A percentile compares a stretch with the other conserved stretches of the same genome.
Conservation (phyloP, 768 basidiomycete genomes). For the Terana coerulea region DNA sequence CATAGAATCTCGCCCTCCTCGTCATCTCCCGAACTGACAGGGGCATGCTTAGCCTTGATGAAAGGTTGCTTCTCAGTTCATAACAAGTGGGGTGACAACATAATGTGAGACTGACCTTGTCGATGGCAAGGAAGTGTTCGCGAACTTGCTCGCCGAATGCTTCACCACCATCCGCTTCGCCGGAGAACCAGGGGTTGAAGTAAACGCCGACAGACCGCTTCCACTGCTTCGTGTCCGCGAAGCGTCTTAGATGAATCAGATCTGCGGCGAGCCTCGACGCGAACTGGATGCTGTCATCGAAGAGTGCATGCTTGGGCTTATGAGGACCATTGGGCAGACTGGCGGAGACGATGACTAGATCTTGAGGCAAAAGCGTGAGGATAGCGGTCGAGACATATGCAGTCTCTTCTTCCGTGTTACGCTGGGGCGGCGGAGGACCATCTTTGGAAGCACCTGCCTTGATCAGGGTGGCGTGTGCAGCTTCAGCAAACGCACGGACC, state of each 20-base stretch:
- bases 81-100: background rate
- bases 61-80: background rate
- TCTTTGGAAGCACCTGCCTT: slow-evolving; percentile 81
- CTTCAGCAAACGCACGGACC: slow-evolving; percentile 90
- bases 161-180: slow-evolving; percentile 38
- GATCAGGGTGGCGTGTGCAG: slow-evolving; percentile 74
- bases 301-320: slow-evolving; percentile 50
- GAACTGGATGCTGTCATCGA: slow-evolving; percentile 64
- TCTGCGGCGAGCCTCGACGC: slow-evolving; percentile 74
- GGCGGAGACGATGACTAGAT: slow-evolving; percentile 38
- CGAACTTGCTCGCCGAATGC: slow-evolving; percentile 63
- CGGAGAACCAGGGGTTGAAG: slow-evolving; percentile 62
- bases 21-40: slow-evolving; percentile 36
- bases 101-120: slow-evolving; percentile 44
- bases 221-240: slow-evolving; percentile 56
- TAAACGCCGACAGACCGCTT: slow-evolving; percentile 69
- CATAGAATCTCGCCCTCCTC: slow-evolving; percentile 86
- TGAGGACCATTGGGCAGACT: slow-evolving; percentile 47
- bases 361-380: slow-evolving; percentile 54
- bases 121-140: slow-evolving; percentile 71
- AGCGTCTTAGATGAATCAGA: slow-evolving; percentile 58
- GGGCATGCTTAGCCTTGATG: slow-evolving; percentile 55
- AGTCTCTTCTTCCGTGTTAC: slow-evolving; percentile 66
- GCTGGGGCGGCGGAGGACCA: slow-evolving; percentile 62
- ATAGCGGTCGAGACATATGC: slow-evolving; percentile 52